Conservation (phyloP, 257 asterid genomes). For the Nicotiana undulata region DNA sequence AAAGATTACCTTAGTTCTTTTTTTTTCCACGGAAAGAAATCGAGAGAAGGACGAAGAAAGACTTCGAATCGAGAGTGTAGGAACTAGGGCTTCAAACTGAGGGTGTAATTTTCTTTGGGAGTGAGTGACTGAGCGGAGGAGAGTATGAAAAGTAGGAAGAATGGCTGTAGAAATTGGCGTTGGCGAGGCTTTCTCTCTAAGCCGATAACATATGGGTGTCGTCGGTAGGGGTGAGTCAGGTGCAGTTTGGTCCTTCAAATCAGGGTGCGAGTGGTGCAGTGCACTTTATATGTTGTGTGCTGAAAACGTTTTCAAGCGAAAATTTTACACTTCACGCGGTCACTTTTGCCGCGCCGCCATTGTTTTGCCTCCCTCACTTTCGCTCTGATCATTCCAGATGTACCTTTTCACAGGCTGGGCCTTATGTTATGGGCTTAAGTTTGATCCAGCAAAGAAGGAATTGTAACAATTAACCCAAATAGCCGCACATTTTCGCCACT, state of each 20-base stretch:
- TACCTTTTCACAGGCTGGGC: neutral
- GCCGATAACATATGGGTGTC: neutral
- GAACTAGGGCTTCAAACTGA: neutral
- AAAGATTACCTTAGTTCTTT: neutral
- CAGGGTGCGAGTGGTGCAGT: neutral
- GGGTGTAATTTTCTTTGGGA: neutral
- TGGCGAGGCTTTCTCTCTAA: neutral
- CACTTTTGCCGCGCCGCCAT: slow-evolving; percentile 11
- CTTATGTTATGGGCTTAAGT: neutral
- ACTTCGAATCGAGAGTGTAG: neutral
- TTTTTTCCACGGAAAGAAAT: neutral
- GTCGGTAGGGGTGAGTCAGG: neutral
- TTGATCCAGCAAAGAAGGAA: neutral
- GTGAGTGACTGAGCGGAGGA: neutral
- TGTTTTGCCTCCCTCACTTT: neutral
- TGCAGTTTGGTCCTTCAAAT: neutral
- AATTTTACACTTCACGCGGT: neutral
- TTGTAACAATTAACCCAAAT: too few relatives aligned
- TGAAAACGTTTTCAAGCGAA: neutral
- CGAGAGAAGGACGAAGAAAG: neutral
- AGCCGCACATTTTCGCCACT: too few relatives aligned
- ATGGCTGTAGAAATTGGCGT: neutral
- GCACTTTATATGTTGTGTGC: too few relatives aligned
- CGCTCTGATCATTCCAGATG: neutral
- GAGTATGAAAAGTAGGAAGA: slow-evolving; percentile 3